These are phyloP conservation scores for Yarrowia galli DNA, from an alignment of 1,139 yeast genomes.

Conservation along the genomic window DNA sequence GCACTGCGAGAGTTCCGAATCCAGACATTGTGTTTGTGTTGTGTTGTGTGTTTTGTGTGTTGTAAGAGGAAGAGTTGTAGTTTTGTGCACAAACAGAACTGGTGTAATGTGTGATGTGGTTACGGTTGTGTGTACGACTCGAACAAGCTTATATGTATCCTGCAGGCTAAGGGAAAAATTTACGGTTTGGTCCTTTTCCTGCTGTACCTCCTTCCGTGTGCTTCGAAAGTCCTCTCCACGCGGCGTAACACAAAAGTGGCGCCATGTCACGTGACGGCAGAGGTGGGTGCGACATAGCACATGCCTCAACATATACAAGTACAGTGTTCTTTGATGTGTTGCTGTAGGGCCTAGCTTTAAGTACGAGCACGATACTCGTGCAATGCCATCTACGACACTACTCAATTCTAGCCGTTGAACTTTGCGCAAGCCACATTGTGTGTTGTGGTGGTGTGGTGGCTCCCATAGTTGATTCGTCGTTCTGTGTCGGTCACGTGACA, in stretches of 20 bases:
- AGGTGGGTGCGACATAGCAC: too few relatives aligned
- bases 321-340: too few relatives aligned
- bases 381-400: too few relatives aligned
- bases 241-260: slow-evolving; percentile 5
- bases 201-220: slow-evolving; percentile 11
- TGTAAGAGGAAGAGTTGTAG: too few relatives aligned
- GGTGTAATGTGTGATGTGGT: too few relatives aligned
- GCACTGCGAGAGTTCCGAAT: slow-evolving; percentile 85
- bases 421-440: slow-evolving; percentile 27
- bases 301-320: too few relatives aligned
- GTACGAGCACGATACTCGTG: too few relatives aligned
- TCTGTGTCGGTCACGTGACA: neutral
- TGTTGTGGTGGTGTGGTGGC: neutral
- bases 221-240: slow-evolving; percentile 6
- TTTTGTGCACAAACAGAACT: too few relatives aligned
- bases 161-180: neutral
- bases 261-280: slow-evolving; percentile 13
- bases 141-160: neutral
- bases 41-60: neutral
- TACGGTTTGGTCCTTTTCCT: neutral
- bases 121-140: too few relatives aligned
- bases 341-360: too few relatives aligned
- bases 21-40: slow-evolving; percentile 37
- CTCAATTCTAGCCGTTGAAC: slow-evolving; percentile 3
- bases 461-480: neutral